Percentiles rank a stretch among this genome's conserved stretches.
These are phyloP conservation scores for Pascua sp. DNA, from an alignment of 1,284 basidiomycete genomes.

Conservation along the genomic window DNA sequence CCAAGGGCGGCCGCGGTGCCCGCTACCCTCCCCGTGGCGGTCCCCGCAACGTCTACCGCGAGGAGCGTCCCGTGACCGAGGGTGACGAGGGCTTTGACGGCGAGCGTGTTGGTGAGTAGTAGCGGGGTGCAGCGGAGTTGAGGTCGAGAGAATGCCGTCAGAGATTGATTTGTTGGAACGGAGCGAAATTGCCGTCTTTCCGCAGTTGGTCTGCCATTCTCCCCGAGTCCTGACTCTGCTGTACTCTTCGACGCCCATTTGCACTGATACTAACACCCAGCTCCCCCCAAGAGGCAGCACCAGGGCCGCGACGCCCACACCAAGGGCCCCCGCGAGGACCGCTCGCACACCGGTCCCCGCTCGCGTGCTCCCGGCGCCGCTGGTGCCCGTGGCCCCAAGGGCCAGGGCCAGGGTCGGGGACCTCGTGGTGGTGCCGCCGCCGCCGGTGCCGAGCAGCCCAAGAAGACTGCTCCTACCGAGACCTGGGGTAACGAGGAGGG, in stretches of 20 bases:
- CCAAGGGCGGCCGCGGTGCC: conserved; percentile 27
- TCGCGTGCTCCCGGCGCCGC: conserved; percentile 32
- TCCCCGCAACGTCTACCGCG: conserved; percentile 36
- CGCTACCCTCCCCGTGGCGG: conserved; percentile 42
- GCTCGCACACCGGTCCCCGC: conserved; percentile 30
- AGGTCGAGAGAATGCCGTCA: neutral
- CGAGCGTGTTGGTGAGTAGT: conserved; percentile 47
- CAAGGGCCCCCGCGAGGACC: conserved; percentile 43
- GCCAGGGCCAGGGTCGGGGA: conserved; percentile 28
- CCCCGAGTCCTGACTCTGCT: neutral
- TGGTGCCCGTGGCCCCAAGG: conserved; percentile 38
- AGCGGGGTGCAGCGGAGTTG: too few species aligned
- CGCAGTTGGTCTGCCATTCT: neutral
- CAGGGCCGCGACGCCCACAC: conserved; percentile 43
- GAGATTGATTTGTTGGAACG: neutral
- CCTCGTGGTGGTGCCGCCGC: conserved; percentile 19
- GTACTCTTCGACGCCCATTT: neutral
- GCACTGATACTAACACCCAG: conserved; percentile 11
- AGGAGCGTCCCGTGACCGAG: conserved; percentile 25
- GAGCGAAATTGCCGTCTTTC: neutral
- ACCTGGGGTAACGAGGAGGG: conserved; percentile 89
- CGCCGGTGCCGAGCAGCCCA: conserved; percentile 76
- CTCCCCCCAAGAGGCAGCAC: conserved; percentile 32
- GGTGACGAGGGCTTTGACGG: conserved; percentile 45
- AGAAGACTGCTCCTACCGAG: conserved; percentile 59